Conservation (phyloP, 1,284 basidiomycete genomes). For the Waitea zeae region DNA sequence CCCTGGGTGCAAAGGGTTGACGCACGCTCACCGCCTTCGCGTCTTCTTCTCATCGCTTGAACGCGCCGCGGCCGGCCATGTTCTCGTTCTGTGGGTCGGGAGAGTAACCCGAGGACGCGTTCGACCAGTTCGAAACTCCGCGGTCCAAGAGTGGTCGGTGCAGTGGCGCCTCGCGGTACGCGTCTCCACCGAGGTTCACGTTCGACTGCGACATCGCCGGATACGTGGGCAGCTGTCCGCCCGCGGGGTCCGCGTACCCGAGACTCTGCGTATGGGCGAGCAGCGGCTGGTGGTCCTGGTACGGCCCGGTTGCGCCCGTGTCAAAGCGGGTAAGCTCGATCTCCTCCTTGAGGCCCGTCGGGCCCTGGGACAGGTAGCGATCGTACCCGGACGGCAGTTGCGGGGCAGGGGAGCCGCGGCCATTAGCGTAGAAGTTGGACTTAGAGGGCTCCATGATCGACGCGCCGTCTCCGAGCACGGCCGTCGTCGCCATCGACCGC, state of each 20-base stretch:
- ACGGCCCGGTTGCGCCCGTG: constrained; percentile 24
- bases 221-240: constrained; percentile 6
- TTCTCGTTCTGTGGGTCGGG: no score
- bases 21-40: no score
- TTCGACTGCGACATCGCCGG: constrained; percentile 4
- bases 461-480: constrained; percentile 22
- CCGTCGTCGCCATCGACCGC: constrained; percentile 47
- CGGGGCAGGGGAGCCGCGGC: constrained; percentile 26
- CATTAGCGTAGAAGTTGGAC: constrained; percentile 22
- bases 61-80: no score
- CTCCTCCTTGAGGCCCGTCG: constrained; percentile 8
- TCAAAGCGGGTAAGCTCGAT: constrained; percentile 37
- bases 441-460: constrained; percentile 23
- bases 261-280: constrained; percentile 17
- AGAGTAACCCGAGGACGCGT: no score
- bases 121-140: no score
- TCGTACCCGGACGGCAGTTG: no score
- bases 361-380: constrained; percentile 31
- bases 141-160: no score
- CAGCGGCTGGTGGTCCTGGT: constrained; percentile 35
- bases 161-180: constrained; percentile 13
- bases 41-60: no score
- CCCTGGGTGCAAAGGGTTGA: no score
- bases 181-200: constrained; percentile 7
- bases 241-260: constrained; percentile 8